Evolutionary conservation across 345 rosid species (phyloP).

Genomic region (Erodium maritimum): DNA sequence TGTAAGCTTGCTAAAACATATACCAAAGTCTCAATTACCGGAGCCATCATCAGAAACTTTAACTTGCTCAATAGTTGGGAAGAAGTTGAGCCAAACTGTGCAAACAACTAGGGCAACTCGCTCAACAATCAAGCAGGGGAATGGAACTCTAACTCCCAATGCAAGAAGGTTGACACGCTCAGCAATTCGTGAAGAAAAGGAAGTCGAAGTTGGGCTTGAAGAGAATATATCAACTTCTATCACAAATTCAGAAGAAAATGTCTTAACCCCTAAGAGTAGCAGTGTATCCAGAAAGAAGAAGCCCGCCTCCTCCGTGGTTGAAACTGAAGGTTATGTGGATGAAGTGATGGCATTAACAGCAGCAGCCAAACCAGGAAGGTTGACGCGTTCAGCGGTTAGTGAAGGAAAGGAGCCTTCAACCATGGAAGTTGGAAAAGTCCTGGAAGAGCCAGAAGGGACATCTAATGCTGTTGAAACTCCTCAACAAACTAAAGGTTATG

Average conservation of each 20-base stretch:
- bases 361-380: not conserved
- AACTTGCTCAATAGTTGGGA: not conserved
- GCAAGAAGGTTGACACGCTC: not conserved
- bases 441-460: conserved; percentile 1
- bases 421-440: not conserved
- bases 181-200: too few species aligned
- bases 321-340: too few species aligned
- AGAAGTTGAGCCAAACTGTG: not conserved
- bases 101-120: conserved; percentile 9
- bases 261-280: too few species aligned
- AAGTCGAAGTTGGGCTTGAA: not conserved
- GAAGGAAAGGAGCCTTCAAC: not conserved
- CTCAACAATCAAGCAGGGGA: not conserved
- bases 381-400: conserved; percentile 9
- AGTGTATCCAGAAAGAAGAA: not conserved
- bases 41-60: not conserved
- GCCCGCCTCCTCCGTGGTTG: too few species aligned
- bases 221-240: not conserved
- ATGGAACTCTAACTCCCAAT: not conserved
- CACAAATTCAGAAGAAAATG: too few species aligned
- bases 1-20: not conserved
- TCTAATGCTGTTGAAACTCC: not conserved
- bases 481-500: conserved; percentile 6
- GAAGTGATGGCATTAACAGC: not conserved
- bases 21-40: not conserved